Base-by-base conservation (phyloP, 2,329 filamentous ascomycete species). In the Alternaria metachromatica region DNA sequence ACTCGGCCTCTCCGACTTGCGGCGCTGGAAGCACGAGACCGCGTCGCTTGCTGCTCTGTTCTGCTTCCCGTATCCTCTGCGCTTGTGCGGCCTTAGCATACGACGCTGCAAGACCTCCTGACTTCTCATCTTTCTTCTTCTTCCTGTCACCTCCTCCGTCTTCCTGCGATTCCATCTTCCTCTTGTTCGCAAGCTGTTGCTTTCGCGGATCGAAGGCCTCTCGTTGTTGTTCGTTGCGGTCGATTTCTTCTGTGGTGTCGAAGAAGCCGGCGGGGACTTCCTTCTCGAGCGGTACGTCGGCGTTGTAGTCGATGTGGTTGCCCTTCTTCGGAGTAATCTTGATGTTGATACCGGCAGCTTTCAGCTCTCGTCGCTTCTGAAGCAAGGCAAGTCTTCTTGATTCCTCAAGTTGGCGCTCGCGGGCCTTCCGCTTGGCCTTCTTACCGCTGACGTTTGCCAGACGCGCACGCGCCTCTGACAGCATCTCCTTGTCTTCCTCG, bases 281-380 rank as follows among this genome's bases (percentile, higher is more conserved):
- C 81, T 96, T 97, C 80, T 99, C 96, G 70, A 99, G 98, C 0
- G 96, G 96, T 69, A 99, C 97, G 73, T 99, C 96, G 73, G 96
- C 96, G 81, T 99, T 99, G 84, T 99, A 99, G 81, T 99, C 96
- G 93, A 99, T 99, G 83, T 98, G 91, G 0, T 96, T 96, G 84
- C 93, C 90, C 84, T 98, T 98, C 64, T 92, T 89, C 13, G 92
- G 96, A 3, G 90, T 89, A 61, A 98, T 90, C 82, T 98, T 99
- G 84, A 98, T 94, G 80, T 99, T 99, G 82, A 99, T 98, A 51
- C 96, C 96, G 2, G 96, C 94, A 78, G 94, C 96, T 84, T 99
- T 99, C 69, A 99, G 88, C 82, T 99, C 96, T 72, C 96, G 89
- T 43, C 96, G 89, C 84, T 99, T 99, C 83, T 98, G 96, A 66